Base-by-base conservation (phyloP, 352 stramenopile species). In the Aphanomyces stellatus region DNA sequence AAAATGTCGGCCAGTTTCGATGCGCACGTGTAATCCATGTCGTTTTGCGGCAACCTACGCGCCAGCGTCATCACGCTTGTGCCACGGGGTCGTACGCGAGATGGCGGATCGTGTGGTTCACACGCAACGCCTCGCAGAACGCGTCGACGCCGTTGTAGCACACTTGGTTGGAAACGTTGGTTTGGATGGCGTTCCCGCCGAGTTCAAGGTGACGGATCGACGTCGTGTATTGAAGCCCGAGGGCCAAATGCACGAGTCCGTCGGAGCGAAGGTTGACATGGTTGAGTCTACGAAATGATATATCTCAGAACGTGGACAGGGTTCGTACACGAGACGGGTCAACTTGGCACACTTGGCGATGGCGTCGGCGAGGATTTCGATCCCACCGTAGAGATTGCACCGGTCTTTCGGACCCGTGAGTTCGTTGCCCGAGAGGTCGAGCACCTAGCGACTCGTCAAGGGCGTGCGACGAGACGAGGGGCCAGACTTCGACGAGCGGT, bases 161-260 rank as follows among this genome's bases (percentile, higher is more conserved):
- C 22, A 76, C 76, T 33, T 91, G 79, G 4, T 81, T 76, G 27
- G 74, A 84, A 53, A 79, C 82, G 51, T 90, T 91, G 59, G 69
- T 61, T 22, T 66, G 64, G 15, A 90, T 28, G 19, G 69, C 57
- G 62, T 90, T 91, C 22, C 46, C 22, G 69, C 77, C 80, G 1
- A 91, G 30, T 22, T 77, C 69, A 10, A 91, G 75, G 7, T 65
- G 76, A 43, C 87, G 77, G 15, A 91, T 64, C 4, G 62, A 60
- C 22, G 55, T 30, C 17, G 81, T 73, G 5, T 78, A 67, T 19
- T 71, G 51, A 24, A 91, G 77, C 0, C 55, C 72, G 33, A 81
- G 77, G 4, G 81, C 66, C 0, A 91, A 51, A 0, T 73, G 65
- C 17, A 85, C 75, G 8, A 87, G 56, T 10, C 82, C 82, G 42